Conservation (phyloP, 1,284 basidiomycete species). For the Rhizoctonia solani region DNA sequence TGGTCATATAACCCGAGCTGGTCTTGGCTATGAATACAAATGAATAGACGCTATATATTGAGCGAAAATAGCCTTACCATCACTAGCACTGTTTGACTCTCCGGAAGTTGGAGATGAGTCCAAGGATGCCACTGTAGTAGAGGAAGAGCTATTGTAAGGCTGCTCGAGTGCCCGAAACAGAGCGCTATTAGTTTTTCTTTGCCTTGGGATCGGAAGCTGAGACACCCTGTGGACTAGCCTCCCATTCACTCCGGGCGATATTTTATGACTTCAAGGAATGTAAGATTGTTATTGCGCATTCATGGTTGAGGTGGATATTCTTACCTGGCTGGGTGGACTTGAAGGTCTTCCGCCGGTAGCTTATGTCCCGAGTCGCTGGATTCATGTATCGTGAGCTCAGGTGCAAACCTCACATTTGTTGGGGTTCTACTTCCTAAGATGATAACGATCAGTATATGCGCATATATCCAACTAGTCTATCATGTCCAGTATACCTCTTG, state of each 20-base stretch:
- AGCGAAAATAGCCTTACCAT: not conserved
- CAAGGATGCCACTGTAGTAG: not conserved
- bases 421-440: no score
- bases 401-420: no score
- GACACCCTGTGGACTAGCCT: not conserved
- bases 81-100: not conserved
- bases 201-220: constrained; percentile 4
- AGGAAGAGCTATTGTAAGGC: constrained; percentile 12
- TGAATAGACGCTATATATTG: not conserved
- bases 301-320: no score
- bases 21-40: not conserved
- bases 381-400: no score
- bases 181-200: constrained; percentile 23
- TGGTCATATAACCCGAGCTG: not conserved
- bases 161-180: constrained; percentile 29
- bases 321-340: no score
- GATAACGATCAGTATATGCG: no score
- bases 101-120: not conserved
- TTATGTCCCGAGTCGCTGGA: no score
- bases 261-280: no score
- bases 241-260: not conserved
- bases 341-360: no score
- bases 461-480: no score
- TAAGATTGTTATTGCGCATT: no score
- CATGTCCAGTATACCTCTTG: no score